Conservation (phyloP, 148 eudicot species). For the Rhododendron ferrugineum region DNA sequence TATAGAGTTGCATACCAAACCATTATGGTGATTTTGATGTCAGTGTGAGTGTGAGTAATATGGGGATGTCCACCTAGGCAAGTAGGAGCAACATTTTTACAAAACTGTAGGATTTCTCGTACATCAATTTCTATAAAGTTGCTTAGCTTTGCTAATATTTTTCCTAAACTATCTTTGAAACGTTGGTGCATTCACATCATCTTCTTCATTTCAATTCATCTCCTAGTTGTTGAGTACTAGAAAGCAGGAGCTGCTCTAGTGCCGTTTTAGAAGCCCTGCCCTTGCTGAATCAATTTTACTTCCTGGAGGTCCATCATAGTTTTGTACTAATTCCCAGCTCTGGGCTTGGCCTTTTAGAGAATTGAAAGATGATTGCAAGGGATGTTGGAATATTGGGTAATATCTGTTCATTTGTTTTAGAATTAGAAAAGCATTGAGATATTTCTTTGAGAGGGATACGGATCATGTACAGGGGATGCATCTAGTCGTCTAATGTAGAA, state of each 20-base stretch:
- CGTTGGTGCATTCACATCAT: background rate
- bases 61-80: background rate
- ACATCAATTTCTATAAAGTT: background rate
- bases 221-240: background rate
- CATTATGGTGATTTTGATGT: background rate
- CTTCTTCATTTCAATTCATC: background rate
- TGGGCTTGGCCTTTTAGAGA: background rate
- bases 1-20: background rate
- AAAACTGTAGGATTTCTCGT: background rate
- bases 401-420: background rate
- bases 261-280: background rate
- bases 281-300: slow-evolving; percentile 1
- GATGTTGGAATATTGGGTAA: background rate
- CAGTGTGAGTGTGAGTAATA: background rate
- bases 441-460: background rate
- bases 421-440: background rate
- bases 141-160: background rate
- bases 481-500: background rate
- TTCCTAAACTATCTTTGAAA: background rate
- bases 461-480: background rate
- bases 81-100: background rate
- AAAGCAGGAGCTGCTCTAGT: background rate
- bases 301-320: background rate
- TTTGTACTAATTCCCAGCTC: background rate
- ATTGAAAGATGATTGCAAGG: background rate